Evolutionary conservation across 2,329 filamentous ascomycete genomes (phyloP).

Genomic region (Aureobasidium sp.): DNA sequence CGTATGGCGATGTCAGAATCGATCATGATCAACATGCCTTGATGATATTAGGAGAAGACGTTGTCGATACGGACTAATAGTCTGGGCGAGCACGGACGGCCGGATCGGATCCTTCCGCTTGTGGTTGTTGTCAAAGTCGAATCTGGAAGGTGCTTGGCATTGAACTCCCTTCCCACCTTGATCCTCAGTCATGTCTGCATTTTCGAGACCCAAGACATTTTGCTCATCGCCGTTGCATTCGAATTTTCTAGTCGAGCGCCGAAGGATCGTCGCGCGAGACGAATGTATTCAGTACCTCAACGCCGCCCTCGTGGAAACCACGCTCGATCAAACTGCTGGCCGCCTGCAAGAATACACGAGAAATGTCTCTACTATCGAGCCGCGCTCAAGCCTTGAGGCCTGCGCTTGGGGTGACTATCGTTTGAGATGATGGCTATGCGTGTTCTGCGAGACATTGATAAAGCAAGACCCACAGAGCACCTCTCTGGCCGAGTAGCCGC

Average conservation of each 20-base stretch:
- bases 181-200: neutral
- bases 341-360: neutral
- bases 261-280: neutral
- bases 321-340: neutral
- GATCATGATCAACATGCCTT: neutral
- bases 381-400: neutral
- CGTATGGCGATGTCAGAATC: neutral
- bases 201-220: neutral
- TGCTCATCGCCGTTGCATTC: neutral
- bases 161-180: neutral
- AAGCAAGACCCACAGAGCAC: constrained; percentile 9
- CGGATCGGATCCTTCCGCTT: constrained; percentile 7
- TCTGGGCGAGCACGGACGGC: neutral
- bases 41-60: constrained; percentile 3
- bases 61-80: constrained; percentile 6
- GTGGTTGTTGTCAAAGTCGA: neutral
- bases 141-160: neutral
- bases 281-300: neutral
- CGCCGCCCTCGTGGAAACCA: neutral
- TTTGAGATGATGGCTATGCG: neutral
- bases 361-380: neutral
- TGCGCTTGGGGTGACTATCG: neutral
- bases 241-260: neutral
- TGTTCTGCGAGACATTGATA: constrained; percentile 4
- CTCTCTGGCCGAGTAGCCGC: neutral